Conservation (phyloP, 768 basidiomycete genomes). For the Atractiella rhizophila region DNA sequence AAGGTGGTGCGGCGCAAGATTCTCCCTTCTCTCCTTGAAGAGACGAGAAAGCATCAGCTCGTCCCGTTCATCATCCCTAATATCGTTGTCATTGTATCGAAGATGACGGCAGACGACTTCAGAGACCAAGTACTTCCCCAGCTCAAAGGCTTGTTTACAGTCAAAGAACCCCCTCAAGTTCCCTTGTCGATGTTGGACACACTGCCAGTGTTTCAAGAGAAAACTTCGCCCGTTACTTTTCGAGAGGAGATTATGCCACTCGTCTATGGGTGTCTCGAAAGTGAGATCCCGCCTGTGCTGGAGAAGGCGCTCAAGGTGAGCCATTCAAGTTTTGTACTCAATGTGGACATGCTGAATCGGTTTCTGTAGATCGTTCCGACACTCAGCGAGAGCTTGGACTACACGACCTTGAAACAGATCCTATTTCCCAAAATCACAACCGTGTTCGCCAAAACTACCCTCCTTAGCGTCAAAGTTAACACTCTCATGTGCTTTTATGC, state of each 20-base stretch:
- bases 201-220: constrained; percentile 56
- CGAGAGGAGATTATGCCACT: constrained; percentile 86
- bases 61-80: constrained; percentile 89
- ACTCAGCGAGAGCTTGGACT: constrained; percentile 74
- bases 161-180: constrained; percentile 91
- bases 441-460: constrained; percentile 74
- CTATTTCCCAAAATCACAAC: constrained; percentile 29
- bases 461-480: constrained; percentile 62
- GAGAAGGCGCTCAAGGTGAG: constrained; percentile 61
- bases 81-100: constrained; percentile 63
- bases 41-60: constrained; percentile 66
- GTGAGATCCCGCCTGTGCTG: constrained; percentile 78
- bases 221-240: constrained; percentile 65
- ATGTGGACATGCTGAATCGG: too few species aligned
- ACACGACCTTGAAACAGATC: constrained; percentile 54
- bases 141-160: constrained; percentile 60
- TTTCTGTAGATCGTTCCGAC: too few species aligned
- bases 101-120: constrained; percentile 44
- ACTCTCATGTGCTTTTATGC: constrained; percentile 27
- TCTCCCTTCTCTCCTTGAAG: constrained; percentile 71
- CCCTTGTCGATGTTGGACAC: constrained; percentile 86
- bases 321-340: too few species aligned
- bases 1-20: constrained; percentile 67
- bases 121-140: constrained; percentile 54
- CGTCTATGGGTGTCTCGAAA: constrained; percentile 84